A percentile compares a stretch with the other conserved stretches of the same genome.
These are phyloP conservation scores for Colletotrichum sp. DNA, from an alignment of 2,329 filamentous ascomycete genomes.

Conservation along the genomic window DNA sequence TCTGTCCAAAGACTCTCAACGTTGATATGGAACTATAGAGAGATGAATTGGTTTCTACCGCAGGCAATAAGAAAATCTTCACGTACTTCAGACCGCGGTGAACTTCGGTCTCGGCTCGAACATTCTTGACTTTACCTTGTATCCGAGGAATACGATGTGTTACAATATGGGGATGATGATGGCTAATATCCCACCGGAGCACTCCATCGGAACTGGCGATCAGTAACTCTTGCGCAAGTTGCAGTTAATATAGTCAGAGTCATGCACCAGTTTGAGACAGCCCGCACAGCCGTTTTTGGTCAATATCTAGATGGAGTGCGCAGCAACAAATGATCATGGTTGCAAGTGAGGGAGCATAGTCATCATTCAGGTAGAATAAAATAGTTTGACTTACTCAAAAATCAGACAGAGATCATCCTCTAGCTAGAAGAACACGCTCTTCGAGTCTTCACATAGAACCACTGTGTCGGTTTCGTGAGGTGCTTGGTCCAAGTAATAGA, in stretches of 20 bases:
- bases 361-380: too few species aligned
- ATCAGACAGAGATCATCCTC: too few species aligned
- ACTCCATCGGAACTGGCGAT: neutral
- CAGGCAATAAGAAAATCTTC: neutral
- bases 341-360: neutral
- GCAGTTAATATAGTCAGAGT: neutral
- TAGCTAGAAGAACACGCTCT: neutral
- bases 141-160: neutral
- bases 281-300: neutral
- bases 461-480: neutral
- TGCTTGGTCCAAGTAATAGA: neutral
- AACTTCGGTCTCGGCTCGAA: neutral
- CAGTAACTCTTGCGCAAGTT: neutral
- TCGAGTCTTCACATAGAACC: neutral
- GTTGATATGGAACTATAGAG: neutral
- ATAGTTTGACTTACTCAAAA: too few species aligned
- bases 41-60: neutral
- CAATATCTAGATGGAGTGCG: neutral
- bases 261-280: neutral
- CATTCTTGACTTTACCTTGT: neutral
- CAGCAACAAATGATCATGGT: accelerated
- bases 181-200: neutral
- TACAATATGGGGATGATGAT: neutral
- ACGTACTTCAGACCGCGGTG: neutral
- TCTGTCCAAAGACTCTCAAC: neutral